Evolutionary conservation across 2,329 filamentous ascomycete genomes (phyloP).

Genomic region (Monosporascus cannonballus): DNA sequence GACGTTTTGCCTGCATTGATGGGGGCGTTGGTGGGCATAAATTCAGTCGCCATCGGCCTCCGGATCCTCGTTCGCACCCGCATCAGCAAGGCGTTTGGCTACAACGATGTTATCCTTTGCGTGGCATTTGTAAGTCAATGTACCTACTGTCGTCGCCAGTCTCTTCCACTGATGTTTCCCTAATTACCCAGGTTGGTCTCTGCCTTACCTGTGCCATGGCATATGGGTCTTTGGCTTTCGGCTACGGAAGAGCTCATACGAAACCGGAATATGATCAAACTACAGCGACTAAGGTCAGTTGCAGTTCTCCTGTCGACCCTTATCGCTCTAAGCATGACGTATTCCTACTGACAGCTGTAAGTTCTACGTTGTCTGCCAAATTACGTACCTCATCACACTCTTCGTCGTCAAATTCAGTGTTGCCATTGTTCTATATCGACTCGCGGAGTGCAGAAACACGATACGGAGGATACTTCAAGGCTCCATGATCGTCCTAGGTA

Average conservation of each 20-base stretch:
- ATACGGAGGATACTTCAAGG: slow-evolving; percentile 7
- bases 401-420: slow-evolving; percentile 14
- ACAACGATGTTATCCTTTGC: slow-evolving; percentile 12
- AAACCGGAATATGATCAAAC: slow-evolving; percentile 3
- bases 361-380: slow-evolving; percentile 13
- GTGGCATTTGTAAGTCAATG: slow-evolving; percentile 10
- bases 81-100: slow-evolving; percentile 14
- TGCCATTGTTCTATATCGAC: slow-evolving; percentile 11
- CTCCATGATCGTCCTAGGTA: slow-evolving; percentile 8
- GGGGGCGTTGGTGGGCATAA: too few species aligned
- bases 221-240: slow-evolving; percentile 6
- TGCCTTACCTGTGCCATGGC: slow-evolving; percentile 5
- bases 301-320: background rate
- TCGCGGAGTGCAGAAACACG: slow-evolving; percentile 11
- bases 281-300: slow-evolving; percentile 8
- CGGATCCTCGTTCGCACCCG: slow-evolving; percentile 10
- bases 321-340: background rate
- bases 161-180: too few species aligned
- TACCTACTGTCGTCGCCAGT: too few species aligned
- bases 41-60: slow-evolving; percentile 7
- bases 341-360: slow-evolving; percentile 2
- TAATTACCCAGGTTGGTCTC: too few species aligned
- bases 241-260: slow-evolving; percentile 6
- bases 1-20: too few species aligned
- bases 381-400: slow-evolving; percentile 12